Base-by-base conservation (phyloP, 192 early-diverging fungal species). In the Pilaira anomala region DNA sequence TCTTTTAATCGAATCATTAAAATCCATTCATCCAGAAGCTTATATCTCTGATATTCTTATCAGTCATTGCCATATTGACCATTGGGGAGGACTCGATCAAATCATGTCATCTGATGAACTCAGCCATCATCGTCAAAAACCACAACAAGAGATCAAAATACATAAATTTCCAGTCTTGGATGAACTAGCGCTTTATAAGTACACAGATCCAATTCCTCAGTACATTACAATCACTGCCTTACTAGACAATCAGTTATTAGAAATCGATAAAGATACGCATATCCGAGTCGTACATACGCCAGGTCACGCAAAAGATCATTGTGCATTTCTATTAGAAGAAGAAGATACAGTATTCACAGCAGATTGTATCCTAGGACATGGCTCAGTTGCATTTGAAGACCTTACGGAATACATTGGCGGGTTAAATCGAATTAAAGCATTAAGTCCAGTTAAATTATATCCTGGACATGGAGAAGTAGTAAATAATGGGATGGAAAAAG, bases 331-430 rank as follows among this genome's bases (percentile, higher is more conserved):
- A 18, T 70, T 92, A 12, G 73, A 79, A 42, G 83, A 87, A 61
- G 91, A 91, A 36, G 67, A 78, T 4, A 78, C 78, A 1, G 60
- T 96, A 12, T 86, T 94, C 30, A 84, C 89, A 1, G 94, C 88
- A 0, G 94, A 96, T 70, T 86, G 84, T 58, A 78, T 96, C 1
- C 75, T 96, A 60, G 94, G 94, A 0, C 85, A 91, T 50, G 94
- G 94, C 2, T 85, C 84, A 5, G 85, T 90, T 11, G 78, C 88
- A 14, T 93, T 95, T 73, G 76, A 88, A 19, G 79, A 91, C 45
- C 76, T 96, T 16, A 54, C 60, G 24, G 74, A 73, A 19, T 93
- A 93, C 61, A 81, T 94, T 69, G 58, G 71, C 9, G 87, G 86
- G 1, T 72, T 96, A n/a, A 42, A 74, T 11, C 72, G 70, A 13